Conservation (phyloP, 129 eudicot species). For the Tagetes erecta region DNA sequence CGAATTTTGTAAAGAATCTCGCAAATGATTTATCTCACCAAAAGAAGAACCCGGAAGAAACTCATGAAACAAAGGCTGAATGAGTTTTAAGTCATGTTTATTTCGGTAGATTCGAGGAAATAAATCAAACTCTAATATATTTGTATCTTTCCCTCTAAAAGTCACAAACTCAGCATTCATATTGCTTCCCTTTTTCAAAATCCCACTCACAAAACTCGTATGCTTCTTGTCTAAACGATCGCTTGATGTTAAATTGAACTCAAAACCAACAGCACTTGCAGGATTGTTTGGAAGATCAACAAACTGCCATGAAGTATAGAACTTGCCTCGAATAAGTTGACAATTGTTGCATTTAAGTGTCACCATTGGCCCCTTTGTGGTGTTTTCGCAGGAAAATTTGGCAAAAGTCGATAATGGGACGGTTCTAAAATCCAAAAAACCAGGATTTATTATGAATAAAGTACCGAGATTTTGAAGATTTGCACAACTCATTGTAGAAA, state of each 20-base stretch:
- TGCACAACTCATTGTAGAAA: slow-evolving; percentile 84
- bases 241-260: slow-evolving; percentile 77
- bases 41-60: slow-evolving; percentile 78
- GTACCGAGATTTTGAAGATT: slow-evolving; percentile 71
- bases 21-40: slow-evolving; percentile 58
- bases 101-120: slow-evolving; percentile 74
- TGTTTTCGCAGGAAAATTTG: slow-evolving; percentile 72
- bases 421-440: slow-evolving; percentile 53
- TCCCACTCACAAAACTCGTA: slow-evolving; percentile 79
- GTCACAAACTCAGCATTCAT: slow-evolving; percentile 50
- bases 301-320: slow-evolving; percentile 81
- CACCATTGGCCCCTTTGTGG: slow-evolving; percentile 71
- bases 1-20: slow-evolving; percentile 58
- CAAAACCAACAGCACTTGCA: slow-evolving; percentile 82
- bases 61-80: slow-evolving; percentile 89
- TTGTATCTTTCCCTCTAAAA: slow-evolving; percentile 69
- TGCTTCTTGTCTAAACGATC: slow-evolving; percentile 49
- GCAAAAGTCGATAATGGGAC: slow-evolving; percentile 58
- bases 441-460: slow-evolving; percentile 58
- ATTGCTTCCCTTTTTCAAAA: slow-evolving; percentile 58
- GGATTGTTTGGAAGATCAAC: slow-evolving; percentile 77
- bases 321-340: slow-evolving; percentile 52
- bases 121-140: slow-evolving; percentile 73
- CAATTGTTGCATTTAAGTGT: slow-evolving; percentile 64
- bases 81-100: slow-evolving; percentile 65